phyloP scores from a whole-genome alignment of 75 land plant species.

The Picea sitchensis region DNA sequence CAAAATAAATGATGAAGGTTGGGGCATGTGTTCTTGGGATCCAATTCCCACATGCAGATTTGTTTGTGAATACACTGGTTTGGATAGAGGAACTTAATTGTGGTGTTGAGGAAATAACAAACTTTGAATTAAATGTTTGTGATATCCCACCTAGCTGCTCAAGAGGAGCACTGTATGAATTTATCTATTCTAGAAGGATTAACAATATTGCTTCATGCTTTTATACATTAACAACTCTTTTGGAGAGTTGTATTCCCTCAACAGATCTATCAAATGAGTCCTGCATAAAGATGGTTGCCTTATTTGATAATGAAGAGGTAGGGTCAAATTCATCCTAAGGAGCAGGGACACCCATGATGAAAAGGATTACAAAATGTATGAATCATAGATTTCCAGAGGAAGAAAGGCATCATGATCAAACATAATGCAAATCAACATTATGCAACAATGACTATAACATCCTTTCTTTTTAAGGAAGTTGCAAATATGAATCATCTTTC shows the following conservation, averaged over 20 bases:
- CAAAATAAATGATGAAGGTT: too few species aligned
- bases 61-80: conserved; percentile 16
- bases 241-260: conserved; percentile 57
- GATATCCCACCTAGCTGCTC: conserved; percentile 94
- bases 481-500: too few species aligned
- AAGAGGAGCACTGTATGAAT: conserved; percentile 82
- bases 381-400: conserved; percentile 41
- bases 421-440: too few species aligned
- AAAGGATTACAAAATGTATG: conserved; percentile 59
- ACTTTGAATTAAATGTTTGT: conserved; percentile 82
- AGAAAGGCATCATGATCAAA: too few species aligned
- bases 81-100: conserved; percentile 76
- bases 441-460: too few species aligned
- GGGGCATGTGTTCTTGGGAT: too few species aligned
- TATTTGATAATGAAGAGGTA: conserved; percentile 99
- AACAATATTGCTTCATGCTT: conserved; percentile 45
- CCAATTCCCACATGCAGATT: too few species aligned
- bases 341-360: conserved; percentile 94
- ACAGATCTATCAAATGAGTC: conserved; percentile 59
- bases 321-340: conserved; percentile 93
- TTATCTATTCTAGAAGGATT: too few species aligned
- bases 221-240: conserved; percentile 78
- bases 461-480: too few species aligned
- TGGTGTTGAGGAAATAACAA: conserved; percentile 50
- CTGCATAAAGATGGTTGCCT: conserved; percentile 83